Conservation (phyloP, 192 early-diverging fungal genomes). For the Gaertneriomyces sp. region DNA sequence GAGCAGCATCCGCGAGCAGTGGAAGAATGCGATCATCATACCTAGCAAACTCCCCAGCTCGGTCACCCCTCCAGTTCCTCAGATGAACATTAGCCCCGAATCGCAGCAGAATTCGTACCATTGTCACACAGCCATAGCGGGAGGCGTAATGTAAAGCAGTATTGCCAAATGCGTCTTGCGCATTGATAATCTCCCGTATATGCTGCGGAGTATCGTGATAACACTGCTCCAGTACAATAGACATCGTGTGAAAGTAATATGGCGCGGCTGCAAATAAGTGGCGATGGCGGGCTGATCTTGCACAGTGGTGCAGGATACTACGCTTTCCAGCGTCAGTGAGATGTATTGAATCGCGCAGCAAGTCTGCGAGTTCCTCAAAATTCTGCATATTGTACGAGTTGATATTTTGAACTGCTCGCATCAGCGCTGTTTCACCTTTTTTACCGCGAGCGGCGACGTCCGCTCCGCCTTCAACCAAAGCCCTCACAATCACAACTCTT, state of each 20-base stretch:
- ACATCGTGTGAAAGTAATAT: slow-evolving; percentile 17
- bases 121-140: slow-evolving; percentile 6
- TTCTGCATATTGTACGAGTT: slow-evolving; percentile 75
- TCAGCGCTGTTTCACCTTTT: slow-evolving; percentile 79
- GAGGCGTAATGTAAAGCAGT: slow-evolving; percentile 34
- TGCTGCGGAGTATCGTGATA: slow-evolving; percentile 15
- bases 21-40: slow-evolving; percentile 11
- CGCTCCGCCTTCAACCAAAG: slow-evolving; percentile 14
- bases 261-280: slow-evolving; percentile 13
- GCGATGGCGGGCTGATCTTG: slow-evolving; percentile 56
- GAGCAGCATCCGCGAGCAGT: slow-evolving; percentile 7
- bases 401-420: slow-evolving; percentile 77
- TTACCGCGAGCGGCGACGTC: slow-evolving; percentile 5
- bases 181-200: slow-evolving; percentile 15
- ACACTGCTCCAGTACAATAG: slow-evolving; percentile 6
- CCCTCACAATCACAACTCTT: slow-evolving; percentile 4
- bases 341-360: slow-evolving; percentile 72
- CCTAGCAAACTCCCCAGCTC: slow-evolving; percentile 18
- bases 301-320: slow-evolving; percentile 91
- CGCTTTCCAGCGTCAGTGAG: slow-evolving; percentile 73
- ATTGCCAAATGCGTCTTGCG: slow-evolving; percentile 22
- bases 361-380: slow-evolving; percentile 65
- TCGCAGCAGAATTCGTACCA: slow-evolving; percentile 13
- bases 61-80: slow-evolving; percentile 7
- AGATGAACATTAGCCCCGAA: slow-evolving; percentile 11